Conservation (phyloP, 495 filamentous ascomycete genomes). For the Staphylotrichum longicolle region DNA sequence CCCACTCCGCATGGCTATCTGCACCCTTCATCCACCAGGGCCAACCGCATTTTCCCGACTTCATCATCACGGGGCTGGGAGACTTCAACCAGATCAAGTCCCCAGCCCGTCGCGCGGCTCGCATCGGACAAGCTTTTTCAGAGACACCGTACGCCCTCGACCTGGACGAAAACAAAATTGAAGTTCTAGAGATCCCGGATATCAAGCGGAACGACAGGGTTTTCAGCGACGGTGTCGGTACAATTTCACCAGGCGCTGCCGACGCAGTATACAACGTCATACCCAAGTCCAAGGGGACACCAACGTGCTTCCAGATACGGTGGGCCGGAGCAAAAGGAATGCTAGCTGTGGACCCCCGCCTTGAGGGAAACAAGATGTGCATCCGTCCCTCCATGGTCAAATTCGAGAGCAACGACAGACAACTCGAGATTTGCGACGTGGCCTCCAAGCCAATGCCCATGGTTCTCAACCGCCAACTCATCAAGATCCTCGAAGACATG, state of each 20-base stretch:
- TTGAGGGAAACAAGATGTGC: conserved; percentile 53
- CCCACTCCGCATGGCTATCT: conserved; percentile 71
- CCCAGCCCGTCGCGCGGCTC: conserved; percentile 73
- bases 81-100: conserved; percentile 61
- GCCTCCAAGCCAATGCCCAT: conserved; percentile 63
- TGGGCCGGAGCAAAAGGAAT: conserved; percentile 71
- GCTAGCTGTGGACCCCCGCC: conserved; percentile 60
- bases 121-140: conserved; percentile 81
- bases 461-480: conserved; percentile 70
- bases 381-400: conserved; percentile 76
- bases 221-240: conserved; percentile 79
- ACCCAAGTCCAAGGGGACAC: conserved; percentile 41
- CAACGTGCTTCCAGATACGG: conserved; percentile 71
- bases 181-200: conserved; percentile 42
- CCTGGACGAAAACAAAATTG: conserved; percentile 35
- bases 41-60: conserved; percentile 40
- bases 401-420: conserved; percentile 56
- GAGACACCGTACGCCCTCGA: conserved; percentile 62
- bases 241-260: conserved; percentile 58
- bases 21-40: conserved; percentile 59
- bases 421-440: conserved; percentile 74
- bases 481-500: conserved; percentile 81
- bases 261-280: conserved; percentile 52
- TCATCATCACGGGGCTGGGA: conserved; percentile 62
- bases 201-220: conserved; percentile 46